Conservation (phyloP, 2,329 filamentous ascomycete species). For the Penicillium occitanis region DNA sequence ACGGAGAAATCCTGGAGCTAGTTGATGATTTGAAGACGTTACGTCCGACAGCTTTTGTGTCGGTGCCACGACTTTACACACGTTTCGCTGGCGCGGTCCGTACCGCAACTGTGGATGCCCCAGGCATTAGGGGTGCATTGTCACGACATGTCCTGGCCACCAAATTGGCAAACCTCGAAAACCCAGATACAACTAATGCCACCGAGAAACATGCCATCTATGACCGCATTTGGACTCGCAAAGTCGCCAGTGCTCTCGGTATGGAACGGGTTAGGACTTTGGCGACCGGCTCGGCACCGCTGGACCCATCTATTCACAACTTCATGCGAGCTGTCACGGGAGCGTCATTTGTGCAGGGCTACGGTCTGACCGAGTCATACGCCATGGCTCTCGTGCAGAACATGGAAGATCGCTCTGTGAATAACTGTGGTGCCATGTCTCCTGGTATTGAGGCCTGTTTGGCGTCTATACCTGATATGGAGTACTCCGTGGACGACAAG, state of each 20-base stretch:
- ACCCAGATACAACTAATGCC: slow-evolving; percentile 67
- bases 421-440: slow-evolving; percentile 76
- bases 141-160: slow-evolving; percentile 75
- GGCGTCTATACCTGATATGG: slow-evolving; percentile 87
- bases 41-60: slow-evolving; percentile 77
- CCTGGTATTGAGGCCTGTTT: slow-evolving; percentile 73
- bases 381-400: slow-evolving; percentile 72
- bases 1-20: slow-evolving; percentile 80
- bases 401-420: slow-evolving; percentile 67
- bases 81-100: slow-evolving; percentile 83
- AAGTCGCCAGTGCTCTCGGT: slow-evolving; percentile 79
- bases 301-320: slow-evolving; percentile 83
- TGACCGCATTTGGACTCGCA: slow-evolving; percentile 80
- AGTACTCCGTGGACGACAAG: slow-evolving; percentile 84
- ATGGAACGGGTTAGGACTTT: slow-evolving; percentile 71
- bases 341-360: slow-evolving; percentile 80
- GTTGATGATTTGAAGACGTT: slow-evolving; percentile 90
- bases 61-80: slow-evolving; percentile 89
- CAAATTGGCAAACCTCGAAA: slow-evolving; percentile 76
- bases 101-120: slow-evolving; percentile 71
- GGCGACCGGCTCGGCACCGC: slow-evolving; percentile 84
- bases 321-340: slow-evolving; percentile 84
- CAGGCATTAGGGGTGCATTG: slow-evolving; percentile 76
- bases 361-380: slow-evolving; percentile 92
- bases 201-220: slow-evolving; percentile 56